A percentile compares a stretch with the other conserved stretches of the same genome.
Evolutionary conservation across 2,329 filamentous ascomycete genomes (phyloP).

Genomic region (Calonectria hongkongensis): DNA sequence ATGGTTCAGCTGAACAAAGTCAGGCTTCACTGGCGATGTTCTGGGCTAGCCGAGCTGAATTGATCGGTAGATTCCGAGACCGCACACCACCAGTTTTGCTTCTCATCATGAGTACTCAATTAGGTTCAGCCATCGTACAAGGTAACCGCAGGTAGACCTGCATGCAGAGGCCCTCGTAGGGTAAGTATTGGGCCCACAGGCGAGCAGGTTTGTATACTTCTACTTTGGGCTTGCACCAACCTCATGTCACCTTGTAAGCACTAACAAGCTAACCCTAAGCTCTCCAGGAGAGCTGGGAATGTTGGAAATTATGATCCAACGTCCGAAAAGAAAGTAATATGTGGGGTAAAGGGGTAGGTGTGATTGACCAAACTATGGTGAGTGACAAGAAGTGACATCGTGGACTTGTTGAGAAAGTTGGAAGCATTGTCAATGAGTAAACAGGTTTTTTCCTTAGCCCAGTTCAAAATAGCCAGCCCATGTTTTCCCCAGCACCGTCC

Average conservation of each 20-base stretch:
- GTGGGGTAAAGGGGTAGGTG: no score
- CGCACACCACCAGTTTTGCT: not conserved
- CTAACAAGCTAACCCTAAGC: not conserved
- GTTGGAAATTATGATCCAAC: no score
- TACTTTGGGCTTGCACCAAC: not conserved
- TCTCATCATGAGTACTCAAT: not conserved
- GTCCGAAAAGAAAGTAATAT: not conserved
- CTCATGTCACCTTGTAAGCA: not conserved
- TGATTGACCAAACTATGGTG: no score
- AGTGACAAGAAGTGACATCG: not conserved
- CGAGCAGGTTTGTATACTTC: not conserved
- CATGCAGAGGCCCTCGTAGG: not conserved
- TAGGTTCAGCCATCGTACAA: not conserved
- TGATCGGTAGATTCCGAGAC: not conserved
- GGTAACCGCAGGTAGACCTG: slow-evolving; percentile 2
- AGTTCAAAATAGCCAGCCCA: not conserved
- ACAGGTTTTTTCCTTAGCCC: not conserved
- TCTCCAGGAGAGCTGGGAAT: no score
- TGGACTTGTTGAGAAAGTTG: not conserved
- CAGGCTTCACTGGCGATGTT: not conserved
- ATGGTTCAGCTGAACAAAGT: not conserved
- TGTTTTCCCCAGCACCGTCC: not conserved
- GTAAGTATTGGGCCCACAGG: not conserved
- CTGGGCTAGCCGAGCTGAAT: not conserved
- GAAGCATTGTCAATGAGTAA: not conserved